These are phyloP conservation scores for Durio zibethinus DNA, from an alignment of 345 rosid genomes.

Conservation along the genomic window DNA sequence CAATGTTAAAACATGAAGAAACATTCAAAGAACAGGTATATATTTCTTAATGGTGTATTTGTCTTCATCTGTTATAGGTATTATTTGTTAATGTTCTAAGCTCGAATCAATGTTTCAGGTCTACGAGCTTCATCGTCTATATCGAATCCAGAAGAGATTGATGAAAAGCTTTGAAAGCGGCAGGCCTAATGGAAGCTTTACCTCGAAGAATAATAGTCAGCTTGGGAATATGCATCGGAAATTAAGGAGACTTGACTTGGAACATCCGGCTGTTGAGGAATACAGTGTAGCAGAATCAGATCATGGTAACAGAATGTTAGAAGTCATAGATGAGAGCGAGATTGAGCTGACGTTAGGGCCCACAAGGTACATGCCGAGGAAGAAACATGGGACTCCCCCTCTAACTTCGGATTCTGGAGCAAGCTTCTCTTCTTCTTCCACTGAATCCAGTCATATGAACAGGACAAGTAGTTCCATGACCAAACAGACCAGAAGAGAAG, in stretches of 20 bases:
- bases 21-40: constrained; percentile 92
- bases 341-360: constrained; percentile 89
- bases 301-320: constrained; percentile 24
- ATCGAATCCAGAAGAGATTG: constrained; percentile 70
- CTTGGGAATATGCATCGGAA: constrained; percentile 16
- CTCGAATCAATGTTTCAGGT: constrained; percentile 41
- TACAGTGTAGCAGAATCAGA: constrained; percentile 31
- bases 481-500: constrained; percentile 21
- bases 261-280: constrained; percentile 33
- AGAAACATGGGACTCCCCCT: constrained; percentile 33
- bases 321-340: constrained; percentile 69
- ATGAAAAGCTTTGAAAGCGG: constrained; percentile 54
- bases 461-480: constrained; percentile 20
- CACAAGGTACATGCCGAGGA: constrained; percentile 39
- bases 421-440: constrained; percentile 72
- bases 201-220: background rate
- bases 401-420: constrained; percentile 52
- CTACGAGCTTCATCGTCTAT: constrained; percentile 82
- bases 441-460: constrained; percentile 56
- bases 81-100: background rate
- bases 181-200: constrained; percentile 15
- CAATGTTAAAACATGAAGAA: constrained; percentile 93
- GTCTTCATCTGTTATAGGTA: background rate
- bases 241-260: constrained; percentile 32
- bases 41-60: background rate